Evolutionary conservation across 2,329 filamentous ascomycete species (phyloP).

Genomic region (Fusarium palustre): DNA sequence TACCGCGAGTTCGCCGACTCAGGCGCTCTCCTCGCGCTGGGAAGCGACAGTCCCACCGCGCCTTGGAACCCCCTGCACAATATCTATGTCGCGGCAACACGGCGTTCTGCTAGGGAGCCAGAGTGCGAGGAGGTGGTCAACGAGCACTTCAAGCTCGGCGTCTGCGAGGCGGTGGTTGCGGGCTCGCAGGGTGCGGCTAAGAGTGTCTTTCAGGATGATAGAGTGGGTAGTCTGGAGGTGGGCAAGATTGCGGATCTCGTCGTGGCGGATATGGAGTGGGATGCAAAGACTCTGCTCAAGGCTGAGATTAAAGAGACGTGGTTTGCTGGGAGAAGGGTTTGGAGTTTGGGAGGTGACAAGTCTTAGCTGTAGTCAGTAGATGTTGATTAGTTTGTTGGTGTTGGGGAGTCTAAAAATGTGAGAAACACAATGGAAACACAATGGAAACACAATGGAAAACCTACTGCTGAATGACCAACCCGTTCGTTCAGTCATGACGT

Average conservation of each 20-base stretch:
- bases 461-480: not conserved
- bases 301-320: constrained; percentile 64
- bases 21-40: constrained; percentile 65
- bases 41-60: constrained; percentile 68
- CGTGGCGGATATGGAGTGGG: constrained; percentile 60
- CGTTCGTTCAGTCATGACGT: constrained; percentile 7
- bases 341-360: constrained; percentile 22
- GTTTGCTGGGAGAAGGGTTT: constrained; percentile 61
- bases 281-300: constrained; percentile 58
- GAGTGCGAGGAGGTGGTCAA: constrained; percentile 59
- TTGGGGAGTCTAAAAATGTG: constrained; percentile 23
- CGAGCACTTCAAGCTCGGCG: constrained; percentile 61
- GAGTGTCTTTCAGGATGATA: constrained; percentile 62
- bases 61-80: constrained; percentile 65
- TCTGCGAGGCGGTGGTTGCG: constrained; percentile 64
- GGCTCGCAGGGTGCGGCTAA: constrained; percentile 65
- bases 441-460: not conserved
- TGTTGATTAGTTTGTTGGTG: constrained; percentile 2
- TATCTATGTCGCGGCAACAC: constrained; percentile 67
- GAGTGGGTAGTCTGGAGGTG: constrained; percentile 61
- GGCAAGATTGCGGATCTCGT: constrained; percentile 68
- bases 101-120: constrained; percentile 63
- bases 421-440: not conserved
- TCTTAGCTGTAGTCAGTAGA: not conserved
- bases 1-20: constrained; percentile 69